phyloP scores from a whole-genome alignment of 2,329 filamentous ascomycete species.

The Alternaria solani region DNA sequence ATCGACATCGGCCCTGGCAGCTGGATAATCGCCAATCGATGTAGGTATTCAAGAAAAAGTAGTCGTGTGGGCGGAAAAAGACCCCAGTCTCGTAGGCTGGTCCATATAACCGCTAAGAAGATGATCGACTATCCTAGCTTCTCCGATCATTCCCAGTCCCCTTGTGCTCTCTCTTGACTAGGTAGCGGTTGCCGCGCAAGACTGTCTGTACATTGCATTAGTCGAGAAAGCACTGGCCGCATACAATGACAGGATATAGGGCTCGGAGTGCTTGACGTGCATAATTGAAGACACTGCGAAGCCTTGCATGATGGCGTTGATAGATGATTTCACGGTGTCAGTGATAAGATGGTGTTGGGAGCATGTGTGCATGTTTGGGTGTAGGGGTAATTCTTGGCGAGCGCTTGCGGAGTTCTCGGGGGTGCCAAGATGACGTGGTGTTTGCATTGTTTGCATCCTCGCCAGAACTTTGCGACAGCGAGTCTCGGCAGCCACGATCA shows the following conservation, averaged over 20 bases:
- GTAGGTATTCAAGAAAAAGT: neutral
- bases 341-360: neutral
- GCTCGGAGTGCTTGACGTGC: neutral
- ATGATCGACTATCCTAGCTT: no score
- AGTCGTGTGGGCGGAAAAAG: neutral
- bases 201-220: no score
- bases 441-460: constrained; percentile 20
- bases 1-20: neutral
- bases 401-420: constrained; percentile 32
- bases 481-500: neutral
- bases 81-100: neutral
- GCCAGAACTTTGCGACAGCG: constrained; percentile 15
- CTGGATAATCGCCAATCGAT: neutral
- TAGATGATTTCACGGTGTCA: neutral
- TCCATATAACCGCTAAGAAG: neutral
- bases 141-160: no score
- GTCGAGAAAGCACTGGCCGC: no score
- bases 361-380: neutral
- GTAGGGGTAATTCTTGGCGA: neutral
- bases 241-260: no score
- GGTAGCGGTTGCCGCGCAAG: no score
- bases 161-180: no score
- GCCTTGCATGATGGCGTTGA: neutral
- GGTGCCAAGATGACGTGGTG: constrained; percentile 30
- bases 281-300: neutral